These are phyloP conservation scores for Solanum pinnatisectum DNA, from an alignment of 257 asterid species.

Conservation along the genomic window DNA sequence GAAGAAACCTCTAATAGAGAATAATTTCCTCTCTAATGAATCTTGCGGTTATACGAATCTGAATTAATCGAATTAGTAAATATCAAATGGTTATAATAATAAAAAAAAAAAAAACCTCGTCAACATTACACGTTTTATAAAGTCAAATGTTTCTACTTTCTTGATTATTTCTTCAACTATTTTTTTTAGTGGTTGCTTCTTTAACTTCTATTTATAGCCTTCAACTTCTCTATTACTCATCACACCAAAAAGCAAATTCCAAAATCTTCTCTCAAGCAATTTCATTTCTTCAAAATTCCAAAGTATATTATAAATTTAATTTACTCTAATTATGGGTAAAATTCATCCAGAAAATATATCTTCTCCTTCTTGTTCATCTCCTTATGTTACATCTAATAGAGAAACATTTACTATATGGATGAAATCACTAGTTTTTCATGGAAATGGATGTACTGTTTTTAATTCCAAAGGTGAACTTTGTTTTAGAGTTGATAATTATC, in stretches of 20 bases:
- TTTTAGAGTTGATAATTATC: constrained; percentile 76
- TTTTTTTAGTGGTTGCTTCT: background rate
- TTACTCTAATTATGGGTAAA: constrained; percentile 40
- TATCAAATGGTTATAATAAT: background rate
- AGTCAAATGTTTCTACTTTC: background rate
- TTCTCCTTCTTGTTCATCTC: constrained; percentile 1
- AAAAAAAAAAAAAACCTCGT: background rate
- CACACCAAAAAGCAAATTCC: background rate
- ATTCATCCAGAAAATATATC: constrained; percentile 35
- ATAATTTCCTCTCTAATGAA: fast-evolving
- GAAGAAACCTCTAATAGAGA: background rate
- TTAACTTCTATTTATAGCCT: background rate
- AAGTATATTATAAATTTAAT: background rate
- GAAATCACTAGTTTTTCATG: constrained; percentile 72
- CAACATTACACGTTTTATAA: background rate
- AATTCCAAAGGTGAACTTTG: constrained; percentile 51
- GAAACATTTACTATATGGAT: constrained; percentile 70
- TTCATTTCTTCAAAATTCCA: background rate
- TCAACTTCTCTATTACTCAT: background rate
- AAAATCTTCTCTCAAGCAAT: background rate
- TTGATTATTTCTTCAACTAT: background rate
- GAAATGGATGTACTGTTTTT: constrained; percentile 74
- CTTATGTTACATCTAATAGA: constrained; percentile 17
- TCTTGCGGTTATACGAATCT: fast-evolving
- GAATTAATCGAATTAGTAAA: background rate